Evolutionary conservation across 73 alveolate species (phyloP).

Genomic region (Strombidium stylifer): DNA sequence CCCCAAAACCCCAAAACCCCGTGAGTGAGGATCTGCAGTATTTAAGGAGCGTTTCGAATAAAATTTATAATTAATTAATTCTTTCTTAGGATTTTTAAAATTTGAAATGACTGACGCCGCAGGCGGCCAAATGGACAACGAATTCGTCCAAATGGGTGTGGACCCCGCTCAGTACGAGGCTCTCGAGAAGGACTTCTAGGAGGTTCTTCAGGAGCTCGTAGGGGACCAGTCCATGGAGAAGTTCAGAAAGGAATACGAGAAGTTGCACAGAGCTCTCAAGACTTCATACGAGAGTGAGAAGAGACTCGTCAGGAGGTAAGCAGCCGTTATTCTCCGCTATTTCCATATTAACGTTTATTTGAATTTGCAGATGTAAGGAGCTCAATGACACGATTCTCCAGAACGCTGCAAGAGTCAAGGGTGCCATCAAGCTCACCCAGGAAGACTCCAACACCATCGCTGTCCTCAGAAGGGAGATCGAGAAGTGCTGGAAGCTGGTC

Average conservation of each 20-base stretch:
- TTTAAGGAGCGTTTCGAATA: too few species aligned
- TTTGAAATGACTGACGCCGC: too few species aligned
- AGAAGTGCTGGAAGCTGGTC: constrained; percentile 83
- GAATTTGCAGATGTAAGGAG: constrained; percentile 44
- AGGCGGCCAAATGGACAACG: constrained; percentile 39
- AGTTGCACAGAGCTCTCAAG: constrained; percentile 84
- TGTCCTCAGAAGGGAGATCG: constrained; percentile 81
- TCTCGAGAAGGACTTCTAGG: constrained; percentile 84
- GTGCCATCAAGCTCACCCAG: constrained; percentile 74
- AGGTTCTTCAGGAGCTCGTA: constrained; percentile 78
- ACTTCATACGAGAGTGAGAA: constrained; percentile 85
- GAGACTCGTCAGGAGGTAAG: constrained; percentile 65
- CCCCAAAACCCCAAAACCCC: too few species aligned
- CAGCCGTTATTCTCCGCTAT: background rate
- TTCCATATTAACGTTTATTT: background rate
- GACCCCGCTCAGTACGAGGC: constrained; percentile 72
- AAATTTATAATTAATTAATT: too few species aligned
- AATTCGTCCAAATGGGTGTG: constrained; percentile 57
- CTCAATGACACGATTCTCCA: constrained; percentile 69
- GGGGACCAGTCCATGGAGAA: constrained; percentile 87
- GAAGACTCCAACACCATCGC: constrained; percentile 86
- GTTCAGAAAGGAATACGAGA: constrained; percentile 86
- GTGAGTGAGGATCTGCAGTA: too few species aligned
- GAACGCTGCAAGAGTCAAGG: constrained; percentile 81
- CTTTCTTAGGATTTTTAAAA: too few species aligned